Evolutionary conservation across 2,329 filamentous ascomycete genomes (phyloP), one percentile per base, ranked within the genome.

Genomic region (Cladosporium phlei): DNA sequence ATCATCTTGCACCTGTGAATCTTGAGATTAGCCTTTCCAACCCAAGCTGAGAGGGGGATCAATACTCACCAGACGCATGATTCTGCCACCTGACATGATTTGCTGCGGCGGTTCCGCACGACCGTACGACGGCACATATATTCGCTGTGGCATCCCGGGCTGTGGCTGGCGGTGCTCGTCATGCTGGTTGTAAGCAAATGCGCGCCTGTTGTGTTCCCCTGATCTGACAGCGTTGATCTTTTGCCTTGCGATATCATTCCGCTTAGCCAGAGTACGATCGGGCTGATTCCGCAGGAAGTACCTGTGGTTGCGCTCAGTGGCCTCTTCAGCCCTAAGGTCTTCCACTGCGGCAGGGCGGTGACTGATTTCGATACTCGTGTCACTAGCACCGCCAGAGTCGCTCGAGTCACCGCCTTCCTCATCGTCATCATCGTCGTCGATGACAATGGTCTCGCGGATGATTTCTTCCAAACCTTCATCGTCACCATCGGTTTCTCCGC

Each of bases 361-460:
- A 38, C 47, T 57, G 44, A 61, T 61, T 50, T 62, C 55, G 16
- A 62, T 48, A 39, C 54, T 58, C 2, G 55, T 55, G 28, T 63
- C 60, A 46, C 57, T 60, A 24, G 38, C 47, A 38, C 59, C 53
- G 29, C 50, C 56, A 27, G 46, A 25, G 40, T 56, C 51, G 14
- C 51, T 53, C 28, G 58, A 52, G 12, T 55, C 55, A 44, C 59
- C 55, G 22, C 48, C 47, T 38, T 52, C 49, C 9, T 3, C 20
- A 42, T 67, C 68, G 33, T 78, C 75, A 44, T 81, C 77, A 54
- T 80, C 78, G 57, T 81, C 78, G 44, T 79, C 78, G 46, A 83
- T 76, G 44, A 82, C 74, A 55, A 83, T 81, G 48, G 81, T 76
- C 61, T 83, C 80, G 39, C 77, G 75, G 44, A 83, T 78, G 22